Conservation (phyloP, 139 green algal species). For the Auxenochlorella protothecoides region DNA sequence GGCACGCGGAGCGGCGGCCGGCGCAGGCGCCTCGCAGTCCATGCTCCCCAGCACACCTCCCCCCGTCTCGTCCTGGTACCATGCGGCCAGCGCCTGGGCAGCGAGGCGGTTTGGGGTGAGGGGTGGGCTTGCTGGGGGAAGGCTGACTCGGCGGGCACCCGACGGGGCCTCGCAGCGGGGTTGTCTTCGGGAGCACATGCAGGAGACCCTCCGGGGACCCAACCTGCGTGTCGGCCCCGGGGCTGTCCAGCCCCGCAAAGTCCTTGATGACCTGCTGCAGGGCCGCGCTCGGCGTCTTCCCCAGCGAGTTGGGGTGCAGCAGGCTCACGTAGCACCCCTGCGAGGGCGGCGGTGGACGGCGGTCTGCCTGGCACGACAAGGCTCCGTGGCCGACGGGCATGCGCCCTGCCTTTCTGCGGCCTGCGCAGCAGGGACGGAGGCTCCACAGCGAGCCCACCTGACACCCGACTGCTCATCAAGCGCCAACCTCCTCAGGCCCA, state of each 20-base stretch:
- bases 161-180: too few relatives aligned
- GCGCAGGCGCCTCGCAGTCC: neutral
- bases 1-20: neutral
- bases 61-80: constrained; percentile 1
- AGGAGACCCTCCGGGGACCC: neutral
- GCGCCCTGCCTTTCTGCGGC: too few relatives aligned
- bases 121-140: too few relatives aligned
- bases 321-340: constrained; percentile 29
- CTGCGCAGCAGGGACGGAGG: too few relatives aligned
- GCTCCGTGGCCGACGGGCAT: too few relatives aligned
- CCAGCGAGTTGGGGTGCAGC: constrained; percentile 22
- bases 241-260: constrained; percentile 24
- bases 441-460: too few relatives aligned
- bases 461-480: neutral
- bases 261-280: constrained; percentile 26
- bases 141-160: too few relatives aligned
- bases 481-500: neutral
- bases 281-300: neutral
- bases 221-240: constrained; percentile 13
- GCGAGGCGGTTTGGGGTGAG: neutral
- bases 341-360: neutral
- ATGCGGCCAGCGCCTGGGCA: neutral
- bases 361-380: too few relatives aligned
- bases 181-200: neutral
- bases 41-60: too few relatives aligned